phyloP scores from a whole-genome alignment of 768 basidiomycete genomes.

The Exidia glandulosa region DNA sequence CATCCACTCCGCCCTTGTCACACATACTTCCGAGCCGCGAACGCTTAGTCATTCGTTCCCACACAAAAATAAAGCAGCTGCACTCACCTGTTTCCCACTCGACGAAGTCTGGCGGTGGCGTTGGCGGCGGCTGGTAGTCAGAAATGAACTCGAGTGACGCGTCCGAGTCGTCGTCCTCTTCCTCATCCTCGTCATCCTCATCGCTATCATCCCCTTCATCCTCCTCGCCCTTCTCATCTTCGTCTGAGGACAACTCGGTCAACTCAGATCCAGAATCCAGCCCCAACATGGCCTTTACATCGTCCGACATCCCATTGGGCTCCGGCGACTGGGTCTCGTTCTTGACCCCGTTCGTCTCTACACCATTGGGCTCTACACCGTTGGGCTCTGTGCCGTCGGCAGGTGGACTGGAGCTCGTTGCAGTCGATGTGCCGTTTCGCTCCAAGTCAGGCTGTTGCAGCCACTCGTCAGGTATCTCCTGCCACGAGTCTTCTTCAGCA shows the following conservation, averaged over 20 bases:
- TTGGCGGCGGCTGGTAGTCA: conserved; percentile 15
- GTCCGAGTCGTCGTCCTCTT: conserved; percentile 19
- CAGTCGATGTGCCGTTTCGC: conserved; percentile 13
- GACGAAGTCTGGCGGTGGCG: conserved; percentile 41
- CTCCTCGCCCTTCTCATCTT: conserved; percentile 26
- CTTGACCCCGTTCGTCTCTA: conserved; percentile 8
- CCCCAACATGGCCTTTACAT: background rate
- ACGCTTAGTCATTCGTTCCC: background rate
- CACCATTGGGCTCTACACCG: conserved; percentile 9
- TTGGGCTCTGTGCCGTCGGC: background rate
- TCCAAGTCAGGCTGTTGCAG: conserved; percentile 38
- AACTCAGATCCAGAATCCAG: background rate
- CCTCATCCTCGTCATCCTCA: conserved; percentile 9
- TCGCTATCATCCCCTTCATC: conserved; percentile 13
- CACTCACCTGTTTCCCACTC: conserved; percentile 85
- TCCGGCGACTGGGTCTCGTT: conserved; percentile 7
- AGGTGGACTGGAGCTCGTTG: background rate
- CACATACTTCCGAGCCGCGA: conserved; percentile 49
- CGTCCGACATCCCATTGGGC: background rate
- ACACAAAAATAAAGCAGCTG: background rate
- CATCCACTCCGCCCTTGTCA: conserved; percentile 79
- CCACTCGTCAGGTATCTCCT: conserved; percentile 73
- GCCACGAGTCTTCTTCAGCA: conserved; percentile 64
- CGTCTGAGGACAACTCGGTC: conserved; percentile 17
- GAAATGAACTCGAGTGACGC: conserved; percentile 8